Conservation (phyloP, 2,329 filamentous ascomycete genomes). For the Colletotrichum sp. region DNA sequence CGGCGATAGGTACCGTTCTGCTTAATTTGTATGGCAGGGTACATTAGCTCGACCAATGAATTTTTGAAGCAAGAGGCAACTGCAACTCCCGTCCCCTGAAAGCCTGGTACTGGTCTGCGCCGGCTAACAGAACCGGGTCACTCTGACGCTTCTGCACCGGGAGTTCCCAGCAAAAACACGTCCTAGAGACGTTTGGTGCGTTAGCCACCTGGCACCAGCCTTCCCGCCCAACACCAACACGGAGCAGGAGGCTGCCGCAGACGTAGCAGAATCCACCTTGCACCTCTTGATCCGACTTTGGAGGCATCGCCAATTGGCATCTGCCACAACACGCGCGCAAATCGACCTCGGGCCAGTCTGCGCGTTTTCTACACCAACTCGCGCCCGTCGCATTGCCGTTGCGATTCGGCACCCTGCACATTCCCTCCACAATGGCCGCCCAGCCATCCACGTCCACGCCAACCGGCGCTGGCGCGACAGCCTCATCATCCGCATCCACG, state of each 20-base stretch:
- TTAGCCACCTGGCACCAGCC: conserved; percentile 7
- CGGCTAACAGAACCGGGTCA: background rate
- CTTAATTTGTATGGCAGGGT: background rate
- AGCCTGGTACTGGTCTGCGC: background rate
- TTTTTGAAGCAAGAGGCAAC: background rate
- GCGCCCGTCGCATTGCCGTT: conserved; percentile 37
- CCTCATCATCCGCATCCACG: conserved; percentile 34
- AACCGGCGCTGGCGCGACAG: conserved; percentile 30
- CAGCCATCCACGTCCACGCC: conserved; percentile 39
- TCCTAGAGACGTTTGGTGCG: background rate
- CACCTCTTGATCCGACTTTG: conserved; percentile 5
- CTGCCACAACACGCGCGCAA: conserved; percentile 16
- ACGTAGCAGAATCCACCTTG: conserved; percentile 18
- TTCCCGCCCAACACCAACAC: conserved; percentile 19
- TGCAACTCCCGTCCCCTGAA: background rate
- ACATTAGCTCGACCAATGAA: background rate
- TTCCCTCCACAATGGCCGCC: conserved; percentile 46
- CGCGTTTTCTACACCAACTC: background rate
- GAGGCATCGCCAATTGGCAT: conserved; percentile 19
- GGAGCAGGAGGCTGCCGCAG: conserved; percentile 13
- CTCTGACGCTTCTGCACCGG: background rate
- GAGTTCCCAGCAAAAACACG: background rate
- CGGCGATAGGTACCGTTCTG: background rate
- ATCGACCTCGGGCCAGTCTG: background rate
- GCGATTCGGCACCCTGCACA: conserved; percentile 36